These are phyloP conservation scores for Astrocystis sublimbata DNA, from an alignment of 495 filamentous ascomycete species.

Conservation along the genomic window DNA sequence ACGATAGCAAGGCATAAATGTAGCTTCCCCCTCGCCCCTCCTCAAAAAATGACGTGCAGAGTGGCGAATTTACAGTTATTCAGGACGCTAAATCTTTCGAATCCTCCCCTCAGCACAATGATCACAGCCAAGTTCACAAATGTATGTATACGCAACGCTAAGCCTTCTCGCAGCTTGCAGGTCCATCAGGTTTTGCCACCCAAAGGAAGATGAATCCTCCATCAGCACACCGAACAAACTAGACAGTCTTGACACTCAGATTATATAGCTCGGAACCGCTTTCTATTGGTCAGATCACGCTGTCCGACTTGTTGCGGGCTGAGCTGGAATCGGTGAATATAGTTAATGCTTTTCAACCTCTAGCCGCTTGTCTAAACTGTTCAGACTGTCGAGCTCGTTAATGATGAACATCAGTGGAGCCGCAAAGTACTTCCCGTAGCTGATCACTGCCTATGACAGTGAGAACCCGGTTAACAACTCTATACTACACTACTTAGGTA, in stretches of 20 bases:
- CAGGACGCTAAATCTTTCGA: neutral
- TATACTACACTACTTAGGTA: too few species aligned
- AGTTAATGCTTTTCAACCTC: neutral
- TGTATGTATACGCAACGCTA: neutral
- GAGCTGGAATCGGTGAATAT: too few species aligned
- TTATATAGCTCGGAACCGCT: too few species aligned
- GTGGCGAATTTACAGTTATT: constrained; percentile 5
- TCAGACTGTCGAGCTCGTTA: too few species aligned
- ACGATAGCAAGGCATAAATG: constrained; percentile 12
- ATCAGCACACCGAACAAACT: neutral
- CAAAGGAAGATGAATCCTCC: neutral
- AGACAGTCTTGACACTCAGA: neutral
- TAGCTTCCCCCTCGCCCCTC: too few species aligned
- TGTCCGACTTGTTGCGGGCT: neutral
- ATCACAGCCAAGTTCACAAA: neutral
- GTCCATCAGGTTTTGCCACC: neutral
- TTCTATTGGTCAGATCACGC: neutral
- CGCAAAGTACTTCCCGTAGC: neutral
- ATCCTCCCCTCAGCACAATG: neutral
- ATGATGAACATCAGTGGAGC: neutral
- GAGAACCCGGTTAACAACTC: constrained; percentile 5
- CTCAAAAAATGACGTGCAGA: constrained; percentile 12
- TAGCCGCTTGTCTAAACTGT: neutral
- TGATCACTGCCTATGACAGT: neutral
- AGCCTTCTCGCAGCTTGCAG: neutral